These are phyloP conservation scores for Fusarium nanum DNA, from an alignment of 2,329 filamentous ascomycete species.

Conservation along the genomic window DNA sequence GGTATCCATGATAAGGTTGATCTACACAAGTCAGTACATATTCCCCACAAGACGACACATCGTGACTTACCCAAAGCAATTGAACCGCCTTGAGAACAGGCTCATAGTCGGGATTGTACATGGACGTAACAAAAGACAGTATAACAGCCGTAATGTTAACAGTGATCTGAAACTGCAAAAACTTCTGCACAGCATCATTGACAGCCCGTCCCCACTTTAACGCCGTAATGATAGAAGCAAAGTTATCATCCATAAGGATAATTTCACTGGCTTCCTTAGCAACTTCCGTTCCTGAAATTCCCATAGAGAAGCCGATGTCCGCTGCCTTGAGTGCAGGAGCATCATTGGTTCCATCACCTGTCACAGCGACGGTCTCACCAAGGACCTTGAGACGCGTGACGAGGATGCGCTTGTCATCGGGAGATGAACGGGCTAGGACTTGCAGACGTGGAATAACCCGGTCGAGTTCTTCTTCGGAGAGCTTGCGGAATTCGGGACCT, in stretches of 20 bases:
- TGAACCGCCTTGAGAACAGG: constrained; percentile 93
- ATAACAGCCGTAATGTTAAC: constrained; percentile 93
- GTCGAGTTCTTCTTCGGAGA: constrained; percentile 72
- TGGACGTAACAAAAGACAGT: constrained; percentile 88
- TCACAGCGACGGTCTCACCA: constrained; percentile 83
- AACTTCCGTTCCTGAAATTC: constrained; percentile 84
- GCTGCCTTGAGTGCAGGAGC: constrained; percentile 83
- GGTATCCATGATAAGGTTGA: constrained; percentile 95
- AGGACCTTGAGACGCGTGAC: constrained; percentile 77
- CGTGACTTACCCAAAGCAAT: constrained; percentile 80
- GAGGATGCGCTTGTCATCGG: constrained; percentile 80
- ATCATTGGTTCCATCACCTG: constrained; percentile 86
- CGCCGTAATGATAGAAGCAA: constrained; percentile 84
- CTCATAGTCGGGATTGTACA: constrained; percentile 73
- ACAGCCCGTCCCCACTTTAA: constrained; percentile 83
- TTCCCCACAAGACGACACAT: fast-evolving
- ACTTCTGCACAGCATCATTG: constrained; percentile 81
- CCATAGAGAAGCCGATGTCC: constrained; percentile 88
- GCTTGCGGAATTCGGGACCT: constrained; percentile 80
- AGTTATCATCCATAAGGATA: constrained; percentile 90
- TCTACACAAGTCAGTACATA: neutral
- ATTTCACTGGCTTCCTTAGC: constrained; percentile 88
- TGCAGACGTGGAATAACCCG: constrained; percentile 75
- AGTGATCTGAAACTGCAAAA: constrained; percentile 81
- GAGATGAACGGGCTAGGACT: constrained; percentile 79